A percentile compares a stretch with the other conserved stretches of the same genome.
Evolutionary conservation across 805 yeast genomes (phyloP).

Genomic region (Spencermartinsiella europaea): DNA sequence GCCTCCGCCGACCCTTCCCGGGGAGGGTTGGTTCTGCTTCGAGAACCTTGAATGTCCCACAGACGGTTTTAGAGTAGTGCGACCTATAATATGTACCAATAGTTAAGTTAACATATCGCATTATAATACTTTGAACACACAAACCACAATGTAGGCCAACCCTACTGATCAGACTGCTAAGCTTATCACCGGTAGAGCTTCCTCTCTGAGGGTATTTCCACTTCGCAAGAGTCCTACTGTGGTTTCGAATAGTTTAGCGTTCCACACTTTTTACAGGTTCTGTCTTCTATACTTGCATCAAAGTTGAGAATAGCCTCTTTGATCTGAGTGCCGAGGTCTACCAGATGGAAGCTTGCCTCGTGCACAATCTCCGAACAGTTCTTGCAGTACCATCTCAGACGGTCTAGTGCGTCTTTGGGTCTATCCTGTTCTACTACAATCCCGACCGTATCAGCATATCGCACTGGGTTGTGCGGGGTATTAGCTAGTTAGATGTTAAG

Average conservation of each 20-base stretch:
- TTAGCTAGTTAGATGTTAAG: slow-evolving; percentile 39
- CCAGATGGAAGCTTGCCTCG: slow-evolving; percentile 67
- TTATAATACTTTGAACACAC: not conserved
- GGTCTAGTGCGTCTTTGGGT: slow-evolving; percentile 64
- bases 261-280: slow-evolving; percentile 75
- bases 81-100: too few relatives aligned
- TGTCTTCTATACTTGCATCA: slow-evolving; percentile 53
- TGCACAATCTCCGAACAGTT: slow-evolving; percentile 60
- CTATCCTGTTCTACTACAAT: slow-evolving; percentile 90
- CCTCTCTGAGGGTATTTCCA: too few relatives aligned
- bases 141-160: not conserved
- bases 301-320: slow-evolving; percentile 69
- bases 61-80: too few relatives aligned
- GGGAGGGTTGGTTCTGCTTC: not conserved
- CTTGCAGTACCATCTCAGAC: slow-evolving; percentile 82
- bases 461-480: slow-evolving; percentile 83
- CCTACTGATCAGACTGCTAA: too few relatives aligned
- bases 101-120: too few relatives aligned
- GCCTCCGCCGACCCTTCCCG: too few relatives aligned
- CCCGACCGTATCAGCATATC: slow-evolving; percentile 83
- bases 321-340: slow-evolving; percentile 85
- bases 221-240: too few relatives aligned
- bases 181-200: too few relatives aligned
- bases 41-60: too few relatives aligned
- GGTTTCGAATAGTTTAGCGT: slow-evolving; percentile 35